Evolutionary conservation across 1,284 basidiomycete species (phyloP).

Genomic region (Mixia osmundae): DNA sequence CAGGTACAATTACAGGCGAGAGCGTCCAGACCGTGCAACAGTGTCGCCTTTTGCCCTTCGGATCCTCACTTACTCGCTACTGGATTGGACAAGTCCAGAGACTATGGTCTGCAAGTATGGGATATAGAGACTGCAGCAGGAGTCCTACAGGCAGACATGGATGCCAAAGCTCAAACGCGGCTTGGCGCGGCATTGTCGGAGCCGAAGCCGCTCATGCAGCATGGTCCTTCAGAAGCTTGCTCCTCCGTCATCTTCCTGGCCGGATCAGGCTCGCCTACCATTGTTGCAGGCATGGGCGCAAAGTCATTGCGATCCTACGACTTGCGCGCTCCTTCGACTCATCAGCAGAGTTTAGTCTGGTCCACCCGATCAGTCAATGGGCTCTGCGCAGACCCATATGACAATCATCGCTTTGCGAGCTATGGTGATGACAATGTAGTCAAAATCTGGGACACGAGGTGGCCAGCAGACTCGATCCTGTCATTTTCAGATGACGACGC

Average conservation of each 20-base stretch:
- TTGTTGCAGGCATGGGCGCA: neutral
- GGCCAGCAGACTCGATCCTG: no score
- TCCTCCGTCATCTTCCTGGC: neutral
- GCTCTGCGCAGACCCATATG: neutral
- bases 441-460: no score
- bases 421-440: neutral
- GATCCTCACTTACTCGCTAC: neutral
- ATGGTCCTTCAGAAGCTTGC: neutral
- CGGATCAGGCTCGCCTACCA: neutral
- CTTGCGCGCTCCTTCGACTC: neutral
- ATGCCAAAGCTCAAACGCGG: neutral
- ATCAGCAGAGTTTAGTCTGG: neutral
- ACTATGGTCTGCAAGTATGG: neutral
- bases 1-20: no score
- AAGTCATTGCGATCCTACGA: neutral
- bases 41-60: no score
- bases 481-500: no score
- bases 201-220: neutral
- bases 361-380: neutral
- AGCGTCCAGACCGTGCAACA: no score
- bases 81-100: neutral
- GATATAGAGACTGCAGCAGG: no score
- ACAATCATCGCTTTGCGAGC: neutral
- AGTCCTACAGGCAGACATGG: no score
- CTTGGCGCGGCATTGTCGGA: neutral